Base-by-base conservation (phyloP, 139 green algal genomes). In the Chlamydomonas sphaeroides region DNA sequence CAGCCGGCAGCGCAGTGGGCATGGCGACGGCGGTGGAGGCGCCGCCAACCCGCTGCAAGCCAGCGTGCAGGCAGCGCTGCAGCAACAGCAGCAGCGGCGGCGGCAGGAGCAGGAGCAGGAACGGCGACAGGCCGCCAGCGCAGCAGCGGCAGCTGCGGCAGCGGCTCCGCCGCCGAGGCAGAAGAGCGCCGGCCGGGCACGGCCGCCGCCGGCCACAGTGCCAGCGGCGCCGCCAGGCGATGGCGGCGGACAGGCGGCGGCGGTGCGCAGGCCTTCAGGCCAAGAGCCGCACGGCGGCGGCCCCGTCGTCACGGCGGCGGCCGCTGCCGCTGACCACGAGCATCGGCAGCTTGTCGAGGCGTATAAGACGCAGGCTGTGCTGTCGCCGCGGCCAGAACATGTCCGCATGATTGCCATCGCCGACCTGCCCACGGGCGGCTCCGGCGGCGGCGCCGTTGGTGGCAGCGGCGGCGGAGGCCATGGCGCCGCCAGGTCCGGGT, bases 301-400 rank as follows among this genome's bases (percentile, higher is more conserved):
- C 49, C 49, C 49, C 10, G 49, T 17, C 10, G 49, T 18, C 8
- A 7, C 23, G 17, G 56, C 56, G 56, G 56, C 23, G 1, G 17
- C 56, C 6, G 2, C 20, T 18, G 35, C 36, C 10, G 65, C 56
- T 6, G 57, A 57, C 10, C 26, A 32, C 7, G 73, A 65, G 38
- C 73, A 39, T 1, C 14, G 8, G 15, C 39, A 26, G 61, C 75
- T 82, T 4, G 41, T 82, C 2, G 75, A 82, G 42, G 38, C 36
- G 32, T 82, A 82, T 32, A 82, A 82, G 75, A 82, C 75, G 32
- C 75, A 82, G 45, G 21, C 21, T 25, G 75, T 82, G 32, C 42
- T 82, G 32, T 82, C 75, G 30, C 75, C 75, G 0, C 61, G 75
- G 32, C 75, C 75, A 0, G n/a, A 10, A 3, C 33, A 68, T 33